A percentile compares a stretch with the other conserved stretches of the same genome.
Evolutionary conservation across 306 rosid genomes (phyloP).

Genomic region (Gillenia trifoliata): DNA sequence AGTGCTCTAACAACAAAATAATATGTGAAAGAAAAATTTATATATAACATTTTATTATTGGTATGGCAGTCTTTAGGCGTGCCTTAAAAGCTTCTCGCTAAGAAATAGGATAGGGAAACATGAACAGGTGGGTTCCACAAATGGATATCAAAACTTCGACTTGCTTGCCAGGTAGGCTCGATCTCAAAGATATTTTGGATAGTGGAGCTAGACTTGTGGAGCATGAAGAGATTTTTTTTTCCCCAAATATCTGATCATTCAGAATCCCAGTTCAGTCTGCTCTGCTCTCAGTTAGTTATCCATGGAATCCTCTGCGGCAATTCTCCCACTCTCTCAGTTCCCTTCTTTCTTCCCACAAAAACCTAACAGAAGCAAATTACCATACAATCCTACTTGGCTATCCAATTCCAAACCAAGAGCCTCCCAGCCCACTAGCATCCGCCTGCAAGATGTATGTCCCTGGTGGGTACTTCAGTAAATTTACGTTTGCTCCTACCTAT

Average conservation of each 20-base stretch:
- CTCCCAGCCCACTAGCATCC: conserved; percentile 41
- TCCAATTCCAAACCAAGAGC: conserved; percentile 39
- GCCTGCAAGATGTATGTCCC: conserved; percentile 81
- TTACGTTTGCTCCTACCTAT: background rate
- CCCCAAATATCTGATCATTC: background rate
- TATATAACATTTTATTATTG: too few relatives aligned
- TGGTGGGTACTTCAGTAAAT: conserved; percentile 48
- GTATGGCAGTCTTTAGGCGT: too few relatives aligned
- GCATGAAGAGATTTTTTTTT: conserved; percentile 33
- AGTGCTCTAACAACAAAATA: too few relatives aligned
- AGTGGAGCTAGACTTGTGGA: background rate
- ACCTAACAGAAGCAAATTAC: conserved; percentile 28
- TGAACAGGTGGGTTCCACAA: background rate
- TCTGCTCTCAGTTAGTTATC: background rate
- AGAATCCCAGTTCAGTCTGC: background rate
- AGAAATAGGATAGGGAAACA: background rate
- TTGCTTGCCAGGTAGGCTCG: background rate
- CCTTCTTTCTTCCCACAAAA: conserved; percentile 49
- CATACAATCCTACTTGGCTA: conserved; percentile 30
- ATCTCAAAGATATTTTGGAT: conserved; percentile 31
- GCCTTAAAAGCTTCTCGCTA: too few relatives aligned
- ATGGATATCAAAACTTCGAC: background rate
- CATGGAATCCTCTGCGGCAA: conserved; percentile 59
- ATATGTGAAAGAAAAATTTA: too few relatives aligned
- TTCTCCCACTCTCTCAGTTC: conserved; percentile 42